These are phyloP conservation scores for Debaryomyces udenii DNA, from an alignment of 1,139 yeast genomes.

Conservation along the genomic window DNA sequence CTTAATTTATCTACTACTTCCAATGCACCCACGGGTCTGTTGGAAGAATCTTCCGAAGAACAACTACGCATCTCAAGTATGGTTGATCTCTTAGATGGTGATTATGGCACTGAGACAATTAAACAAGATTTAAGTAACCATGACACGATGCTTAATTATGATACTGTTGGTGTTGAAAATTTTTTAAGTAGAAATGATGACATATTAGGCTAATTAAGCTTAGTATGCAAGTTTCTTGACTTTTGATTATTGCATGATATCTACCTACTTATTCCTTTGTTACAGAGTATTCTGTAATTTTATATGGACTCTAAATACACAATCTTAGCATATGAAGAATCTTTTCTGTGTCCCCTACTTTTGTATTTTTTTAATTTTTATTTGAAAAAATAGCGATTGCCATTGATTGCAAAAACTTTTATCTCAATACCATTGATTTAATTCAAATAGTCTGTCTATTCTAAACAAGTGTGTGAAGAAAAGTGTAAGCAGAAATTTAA, in stretches of 20 bases:
- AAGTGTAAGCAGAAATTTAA: no score
- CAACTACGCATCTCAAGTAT: conserved; percentile 15
- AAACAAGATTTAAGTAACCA: conserved; percentile 11
- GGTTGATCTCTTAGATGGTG: conserved; percentile 35
- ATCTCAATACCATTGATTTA: neutral
- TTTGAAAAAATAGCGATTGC: neutral
- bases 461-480: neutral
- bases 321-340: neutral
- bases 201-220: conserved; percentile 8
- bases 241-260: conserved; percentile 2
- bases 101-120: conserved; percentile 19
- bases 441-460: neutral
- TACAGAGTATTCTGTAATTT: no score
- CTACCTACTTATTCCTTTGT: conserved; percentile 1
- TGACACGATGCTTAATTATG: conserved; percentile 18
- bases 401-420: neutral
- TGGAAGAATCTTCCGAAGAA: conserved; percentile 9
- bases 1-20: neutral
- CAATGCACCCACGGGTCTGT: conserved; percentile 1
- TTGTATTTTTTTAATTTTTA: no score
- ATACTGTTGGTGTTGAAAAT: conserved; percentile 17
- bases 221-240: neutral
- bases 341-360: neutral
- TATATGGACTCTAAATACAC: neutral
- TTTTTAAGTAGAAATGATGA: conserved; percentile 14